phyloP scores from a whole-genome alignment of 805 yeast genomes.

The Candida koratica region DNA sequence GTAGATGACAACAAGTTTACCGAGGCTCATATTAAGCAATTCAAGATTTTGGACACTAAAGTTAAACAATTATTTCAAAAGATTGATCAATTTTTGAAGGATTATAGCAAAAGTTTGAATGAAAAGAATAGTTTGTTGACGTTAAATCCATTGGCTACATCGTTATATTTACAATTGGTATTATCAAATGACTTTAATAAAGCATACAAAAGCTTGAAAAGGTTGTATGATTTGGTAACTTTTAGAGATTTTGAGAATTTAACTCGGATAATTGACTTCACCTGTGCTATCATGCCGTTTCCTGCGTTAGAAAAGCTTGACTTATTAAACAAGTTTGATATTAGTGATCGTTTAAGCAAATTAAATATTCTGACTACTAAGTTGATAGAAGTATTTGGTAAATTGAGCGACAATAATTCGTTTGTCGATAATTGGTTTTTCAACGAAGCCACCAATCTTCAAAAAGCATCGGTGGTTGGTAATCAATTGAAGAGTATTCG shows the following conservation, averaged over 20 bases:
- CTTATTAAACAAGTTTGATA: constrained; percentile 31
- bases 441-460: constrained; percentile 47
- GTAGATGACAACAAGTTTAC: constrained; percentile 21
- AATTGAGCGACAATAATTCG: constrained; percentile 27
- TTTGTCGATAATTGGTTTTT: constrained; percentile 45
- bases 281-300: constrained; percentile 50
- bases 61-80: constrained; percentile 24
- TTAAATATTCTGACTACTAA: constrained; percentile 30
- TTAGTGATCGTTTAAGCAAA: constrained; percentile 30
- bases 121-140: constrained; percentile 36
- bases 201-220: constrained; percentile 41
- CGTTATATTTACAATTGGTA: constrained; percentile 52
- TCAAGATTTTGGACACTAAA: constrained; percentile 19
- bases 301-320: constrained; percentile 40
- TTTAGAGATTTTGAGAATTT: constrained; percentile 15
- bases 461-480: constrained; percentile 53
- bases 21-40: constrained; percentile 14
- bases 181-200: constrained; percentile 44
- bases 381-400: constrained; percentile 36
- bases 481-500: constrained; percentile 52
- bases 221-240: constrained; percentile 26
- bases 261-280: constrained; percentile 41
- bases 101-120: constrained; percentile 34
- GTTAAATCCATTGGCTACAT: constrained; percentile 57
- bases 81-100: constrained; percentile 38